phyloP scores from a whole-genome alignment of 176 grass and related monocot species.

The Ananas comosus region DNA sequence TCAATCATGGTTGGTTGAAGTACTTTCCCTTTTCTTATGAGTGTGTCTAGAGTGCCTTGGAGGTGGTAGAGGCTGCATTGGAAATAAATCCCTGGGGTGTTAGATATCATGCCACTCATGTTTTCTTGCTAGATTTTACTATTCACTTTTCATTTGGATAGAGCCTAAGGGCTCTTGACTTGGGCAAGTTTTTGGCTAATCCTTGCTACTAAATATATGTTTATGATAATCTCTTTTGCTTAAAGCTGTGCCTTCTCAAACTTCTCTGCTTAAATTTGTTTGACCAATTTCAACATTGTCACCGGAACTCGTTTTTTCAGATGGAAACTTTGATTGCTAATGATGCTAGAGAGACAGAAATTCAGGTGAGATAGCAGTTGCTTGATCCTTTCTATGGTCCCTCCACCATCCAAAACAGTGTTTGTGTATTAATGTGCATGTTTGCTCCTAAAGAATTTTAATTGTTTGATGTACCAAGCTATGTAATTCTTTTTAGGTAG shows the following conservation, averaged over 20 bases:
- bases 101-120: too few relatives aligned
- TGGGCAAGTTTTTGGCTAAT: background rate
- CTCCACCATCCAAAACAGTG: background rate
- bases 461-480: background rate
- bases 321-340: constrained; percentile 67
- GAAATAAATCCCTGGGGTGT: too few relatives aligned
- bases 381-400: background rate
- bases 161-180: background rate
- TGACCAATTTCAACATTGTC: constrained; percentile 10
- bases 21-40: too few relatives aligned
- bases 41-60: too few relatives aligned
- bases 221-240: background rate
- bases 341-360: constrained; percentile 67
- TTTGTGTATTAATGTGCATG: too few relatives aligned
- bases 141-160: too few relatives aligned
- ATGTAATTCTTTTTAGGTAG: constrained; percentile 46
- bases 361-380: constrained; percentile 47
- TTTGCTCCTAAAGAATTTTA: too few relatives aligned
- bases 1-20: too few relatives aligned
- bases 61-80: too few relatives aligned
- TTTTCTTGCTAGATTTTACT: too few relatives aligned
- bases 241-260: background rate
- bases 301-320: constrained; percentile 32
- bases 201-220: background rate
- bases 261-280: background rate